Evolutionary conservation across 306 rosid species (phyloP).

Genomic region (peach (Prunus persica)): Prunus_persica_NCBIv2 NC_034010.1:30197001-30197500

Average conservation of each 20-base stretch:
- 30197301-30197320: conserved; percentile 63
- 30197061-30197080: conserved; percentile 94
- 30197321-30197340: conserved; percentile 16
- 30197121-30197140: conserved; percentile 93
- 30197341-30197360: conserved; percentile 1
- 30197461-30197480: not conserved
- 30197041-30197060: conserved; percentile 2
- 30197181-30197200: conserved; percentile 84
- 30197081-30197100: conserved; percentile 94
- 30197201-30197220: conserved; percentile 84
- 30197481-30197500: not conserved
- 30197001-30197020: not conserved
- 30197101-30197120: conserved; percentile 93
- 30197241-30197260: conserved; percentile 88
- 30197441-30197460: not conserved
- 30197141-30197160: conserved; percentile 88
- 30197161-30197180: conserved; percentile 97
- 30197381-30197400: not conserved
- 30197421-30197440: not conserved
- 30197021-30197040: not conserved
- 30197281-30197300: conserved; percentile 87
- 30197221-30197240: conserved; percentile 87
- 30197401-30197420: not conserved
- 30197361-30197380: not conserved
- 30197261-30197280: conserved; percentile 82